Evolutionary conservation across 306 rosid genomes (phyloP), one percentile per base, ranked within the genome.

Genomic region (Citrullus mucosospermus): DNA sequence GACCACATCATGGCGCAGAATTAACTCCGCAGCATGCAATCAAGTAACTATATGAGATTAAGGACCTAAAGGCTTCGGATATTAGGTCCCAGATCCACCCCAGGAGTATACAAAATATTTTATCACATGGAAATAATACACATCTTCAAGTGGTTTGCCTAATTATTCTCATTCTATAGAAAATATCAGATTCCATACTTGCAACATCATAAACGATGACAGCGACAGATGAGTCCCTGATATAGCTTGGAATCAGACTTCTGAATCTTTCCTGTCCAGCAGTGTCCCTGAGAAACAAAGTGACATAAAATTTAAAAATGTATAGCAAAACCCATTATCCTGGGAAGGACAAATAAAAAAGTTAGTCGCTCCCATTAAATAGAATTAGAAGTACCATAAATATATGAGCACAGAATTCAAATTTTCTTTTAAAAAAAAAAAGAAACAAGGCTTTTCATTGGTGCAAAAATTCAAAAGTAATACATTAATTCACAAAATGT

Each of bases 241-340:
- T 88, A 75, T 88, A 88, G 84, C 91, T 88, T 2, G 88, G 89
- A 66, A 88, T 88, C 39, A 88, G 85, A 88, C 91, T 88, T 84
- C 91, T 85, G 81, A 88, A 88, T 77, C 91, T 85, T 80, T 88
- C 91, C 83, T 88, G 91, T 57, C 91, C 89, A 70, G 86, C 86
- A 28, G 89, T 88, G 76, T 88, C 91, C 91, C 88, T 86, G 82
- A 62, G 5, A n/a, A 30, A 61, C 56, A 55, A 28, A 66, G 15
- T 5, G 25, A 67, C 28, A 14, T 53, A 53, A 32, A 46, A 70
- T 11, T 65, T n/a, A 20, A 14, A 50, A 75, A 74, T 6, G 32
- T 75, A 59, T 22, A 55, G 44, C 17, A 54, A 36, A 74, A 34
- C 46, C 48, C 63, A 73, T 53, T 17, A 6, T 13, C 17, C 15